Evolutionary conservation across 2,329 filamentous ascomycete genomes (phyloP).

Genomic region (Leptoxyphium fumago): DNA sequence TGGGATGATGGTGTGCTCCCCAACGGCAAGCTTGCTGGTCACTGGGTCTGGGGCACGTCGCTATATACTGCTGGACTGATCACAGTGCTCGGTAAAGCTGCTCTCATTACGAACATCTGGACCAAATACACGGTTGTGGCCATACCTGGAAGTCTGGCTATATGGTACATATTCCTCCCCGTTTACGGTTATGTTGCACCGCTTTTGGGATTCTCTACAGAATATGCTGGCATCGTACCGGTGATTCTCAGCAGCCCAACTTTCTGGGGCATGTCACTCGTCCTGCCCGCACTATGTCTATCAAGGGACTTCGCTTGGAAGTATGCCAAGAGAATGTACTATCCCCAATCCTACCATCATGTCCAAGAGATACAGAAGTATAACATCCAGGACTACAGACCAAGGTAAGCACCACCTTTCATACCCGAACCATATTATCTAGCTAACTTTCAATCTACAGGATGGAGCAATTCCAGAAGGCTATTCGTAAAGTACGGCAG

Average conservation of each 20-base stretch:
- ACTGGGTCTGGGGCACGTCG: constrained; percentile 97
- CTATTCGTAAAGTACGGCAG: constrained; percentile 93
- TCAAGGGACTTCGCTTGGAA: constrained; percentile 90
- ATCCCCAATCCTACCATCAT: constrained; percentile 88
- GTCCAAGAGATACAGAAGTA: constrained; percentile 99
- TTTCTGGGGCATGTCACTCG: constrained; percentile 84
- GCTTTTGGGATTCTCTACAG: constrained; percentile 61
- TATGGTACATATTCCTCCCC: constrained; percentile 86
- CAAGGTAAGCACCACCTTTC: constrained; percentile 46
- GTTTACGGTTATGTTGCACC: constrained; percentile 78
- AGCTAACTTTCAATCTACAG: constrained; percentile 27
- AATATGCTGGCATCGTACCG: constrained; percentile 75
- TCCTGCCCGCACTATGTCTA: constrained; percentile 68
- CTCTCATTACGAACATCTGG: constrained; percentile 92
- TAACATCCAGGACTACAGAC: constrained; percentile 97
- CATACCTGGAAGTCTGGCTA: constrained; percentile 79
- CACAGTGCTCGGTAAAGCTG: constrained; percentile 88
- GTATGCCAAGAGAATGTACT: constrained; percentile 94
- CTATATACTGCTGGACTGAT: constrained; percentile 87
- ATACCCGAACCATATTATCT: neutral
- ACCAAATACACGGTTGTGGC: constrained; percentile 95
- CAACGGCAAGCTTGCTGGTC: constrained; percentile 71
- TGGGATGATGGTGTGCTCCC: constrained; percentile 61
- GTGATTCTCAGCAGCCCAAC: constrained; percentile 64
- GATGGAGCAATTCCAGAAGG: constrained; percentile 99